Base-by-base conservation (phyloP, 371 early-diverging fungal species). In the Haplosporangium sp. region DNA sequence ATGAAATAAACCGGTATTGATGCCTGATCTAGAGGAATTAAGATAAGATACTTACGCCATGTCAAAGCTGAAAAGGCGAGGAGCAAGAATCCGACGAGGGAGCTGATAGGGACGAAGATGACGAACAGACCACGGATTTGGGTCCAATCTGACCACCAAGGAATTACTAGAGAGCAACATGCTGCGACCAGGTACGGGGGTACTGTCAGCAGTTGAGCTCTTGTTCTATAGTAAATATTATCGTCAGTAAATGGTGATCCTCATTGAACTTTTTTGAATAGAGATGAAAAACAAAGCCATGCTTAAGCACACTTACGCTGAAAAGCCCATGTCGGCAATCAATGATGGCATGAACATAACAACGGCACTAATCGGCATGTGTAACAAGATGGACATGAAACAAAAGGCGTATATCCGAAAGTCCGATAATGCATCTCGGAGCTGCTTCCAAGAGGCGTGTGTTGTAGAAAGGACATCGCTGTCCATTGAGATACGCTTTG, bases 401-500 rank as follows among this genome's bases (percentile, higher is more conserved):
- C 60, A 81, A 12, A 69, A 29, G 40, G 65, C n/a, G 20, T 62
- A 66, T 3, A 75, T 40, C 11, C 29, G 41, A 2, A 37, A 45
- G 60, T 90, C 87, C 14, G 62, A 68, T 21, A 88, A 62, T 5
- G 85, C 84, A 0, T 67, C 69, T 7, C 62, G 64, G 40, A 86
- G 69, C 36, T 88, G 85, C 5, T 59, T 54, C 60, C 77, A 77
- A 5, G 82, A 80, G 23, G 83, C 57, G 2, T 61, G 59, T 7
- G 61, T 50, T n/a, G 81, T 74, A 8, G 75, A 69, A 5, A 54
- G 37, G 12, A 79, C 67, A 29, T 83, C 77, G 9, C 69, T 69
- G n/a, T 87, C 85, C 20, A 79, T 37, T 13, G 67, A 64, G 13
- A 91, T 77, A 48, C 92, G 86, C 7, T 72, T 58, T 6, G 81